A percentile compares a stretch with the other conserved stretches of the same genome.
These are phyloP conservation scores for Raffaelea deltoideospora DNA, from an alignment of 2,329 filamentous ascomycete species.

Conservation along the genomic window DNA sequence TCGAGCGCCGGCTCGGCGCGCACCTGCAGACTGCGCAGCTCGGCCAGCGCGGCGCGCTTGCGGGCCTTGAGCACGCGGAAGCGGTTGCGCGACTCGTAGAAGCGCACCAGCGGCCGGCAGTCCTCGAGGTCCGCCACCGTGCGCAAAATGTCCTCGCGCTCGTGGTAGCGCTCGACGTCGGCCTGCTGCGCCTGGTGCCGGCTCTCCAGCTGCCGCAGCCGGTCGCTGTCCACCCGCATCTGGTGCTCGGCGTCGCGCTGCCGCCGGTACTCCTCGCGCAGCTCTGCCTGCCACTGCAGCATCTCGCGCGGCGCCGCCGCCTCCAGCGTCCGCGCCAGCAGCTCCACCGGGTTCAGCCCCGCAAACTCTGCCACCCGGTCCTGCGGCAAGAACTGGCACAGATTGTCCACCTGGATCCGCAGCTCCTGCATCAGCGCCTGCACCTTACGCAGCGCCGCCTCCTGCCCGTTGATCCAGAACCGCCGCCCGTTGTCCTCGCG, in stretches of 20 bases:
- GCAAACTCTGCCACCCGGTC: constrained; percentile 94
- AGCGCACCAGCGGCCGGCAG: constrained; percentile 50
- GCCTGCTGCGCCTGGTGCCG: constrained; percentile 61
- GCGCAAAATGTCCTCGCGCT: constrained; percentile 54
- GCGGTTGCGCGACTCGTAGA: constrained; percentile 35
- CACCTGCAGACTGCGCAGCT: constrained; percentile 43
- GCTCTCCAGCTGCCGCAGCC: constrained; percentile 50
- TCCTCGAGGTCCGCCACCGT: constrained; percentile 50
- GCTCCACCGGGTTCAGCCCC: constrained; percentile 61
- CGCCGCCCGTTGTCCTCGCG: constrained; percentile 66
- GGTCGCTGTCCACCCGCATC: constrained; percentile 43
- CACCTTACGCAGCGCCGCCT: constrained; percentile 46
- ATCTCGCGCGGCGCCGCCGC: constrained; percentile 76
- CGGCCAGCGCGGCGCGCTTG: constrained; percentile 36
- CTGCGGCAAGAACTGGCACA: constrained; percentile 93
- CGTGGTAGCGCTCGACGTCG: constrained; percentile 69
- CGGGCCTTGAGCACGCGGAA: constrained; percentile 37
- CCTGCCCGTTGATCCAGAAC: constrained; percentile 63
- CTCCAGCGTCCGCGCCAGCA: constrained; percentile 73
- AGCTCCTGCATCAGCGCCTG: constrained; percentile 52
- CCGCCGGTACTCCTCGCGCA: constrained; percentile 55
- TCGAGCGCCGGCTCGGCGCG: constrained; percentile 50
- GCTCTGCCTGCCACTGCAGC: constrained; percentile 57
- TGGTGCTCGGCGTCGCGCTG: constrained; percentile 50
- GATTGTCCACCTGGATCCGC: constrained; percentile 90